Evolutionary conservation across 257 asterid species (phyloP).

Genomic region (Misopates orontium): DNA sequence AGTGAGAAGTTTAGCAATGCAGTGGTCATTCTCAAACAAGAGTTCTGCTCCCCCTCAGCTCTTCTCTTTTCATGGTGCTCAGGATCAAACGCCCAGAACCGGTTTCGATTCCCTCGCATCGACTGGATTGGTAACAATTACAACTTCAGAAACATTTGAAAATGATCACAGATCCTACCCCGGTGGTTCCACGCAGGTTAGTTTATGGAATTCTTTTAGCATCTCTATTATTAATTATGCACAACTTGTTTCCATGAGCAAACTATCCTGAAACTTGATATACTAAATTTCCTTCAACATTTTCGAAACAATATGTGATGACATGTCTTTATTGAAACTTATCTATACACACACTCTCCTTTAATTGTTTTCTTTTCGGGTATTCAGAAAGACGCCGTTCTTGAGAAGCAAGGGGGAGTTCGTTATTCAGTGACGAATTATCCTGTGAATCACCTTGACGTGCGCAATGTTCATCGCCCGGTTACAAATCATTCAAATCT

Average conservation of each 20-base stretch:
- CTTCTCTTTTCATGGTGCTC: constrained; percentile 44
- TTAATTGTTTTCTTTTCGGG: not conserved
- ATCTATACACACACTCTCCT: not conserved
- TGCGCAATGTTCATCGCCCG: constrained; percentile 23
- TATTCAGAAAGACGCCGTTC: constrained; percentile 48
- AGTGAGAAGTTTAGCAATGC: constrained; percentile 38
- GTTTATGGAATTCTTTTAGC: constrained; percentile 2
- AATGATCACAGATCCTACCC: constrained; percentile 36
- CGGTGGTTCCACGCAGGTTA: constrained; percentile 48
- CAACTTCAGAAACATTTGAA: constrained; percentile 46
- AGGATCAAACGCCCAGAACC: constrained; percentile 45
- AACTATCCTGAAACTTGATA: not conserved
- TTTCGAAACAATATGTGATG: too few relatives aligned
- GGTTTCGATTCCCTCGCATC: constrained; percentile 72
- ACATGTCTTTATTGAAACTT: not conserved
- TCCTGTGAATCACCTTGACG: constrained; percentile 36
- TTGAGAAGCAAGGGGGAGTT: constrained; percentile 48
- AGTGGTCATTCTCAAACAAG: constrained; percentile 44
- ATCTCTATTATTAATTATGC: too few relatives aligned
- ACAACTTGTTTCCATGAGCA: too few relatives aligned
- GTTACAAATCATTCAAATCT: constrained; percentile 18
- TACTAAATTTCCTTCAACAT: not conserved
- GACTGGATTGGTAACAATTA: constrained; percentile 52
- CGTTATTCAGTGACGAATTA: constrained; percentile 42
- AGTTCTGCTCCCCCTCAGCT: constrained; percentile 41